Conservation (phyloP, 176 grass and related monocot genomes). For the Guadua angustifolia region DNA sequence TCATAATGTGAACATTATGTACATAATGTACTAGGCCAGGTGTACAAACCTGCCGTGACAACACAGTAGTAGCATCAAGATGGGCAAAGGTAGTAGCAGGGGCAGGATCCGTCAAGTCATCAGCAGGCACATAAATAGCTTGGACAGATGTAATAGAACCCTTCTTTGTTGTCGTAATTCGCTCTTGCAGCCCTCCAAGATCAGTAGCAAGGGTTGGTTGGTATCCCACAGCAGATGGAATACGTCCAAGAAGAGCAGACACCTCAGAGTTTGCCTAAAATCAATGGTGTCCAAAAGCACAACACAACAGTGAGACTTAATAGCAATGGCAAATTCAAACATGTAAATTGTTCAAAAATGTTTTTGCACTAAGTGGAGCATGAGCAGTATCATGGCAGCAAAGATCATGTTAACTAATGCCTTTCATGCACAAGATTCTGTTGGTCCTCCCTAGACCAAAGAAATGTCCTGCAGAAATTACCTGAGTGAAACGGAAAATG, state of each 20-base stretch:
- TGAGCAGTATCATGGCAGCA: neutral
- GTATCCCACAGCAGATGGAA: slow-evolving; percentile 97
- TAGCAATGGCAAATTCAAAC: neutral
- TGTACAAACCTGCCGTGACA: slow-evolving; percentile 78
- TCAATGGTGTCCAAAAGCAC: neutral
- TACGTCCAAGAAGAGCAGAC: slow-evolving; percentile 95
- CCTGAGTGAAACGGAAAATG: slow-evolving; percentile 99
- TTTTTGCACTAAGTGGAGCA: neutral
- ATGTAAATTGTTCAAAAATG: neutral
- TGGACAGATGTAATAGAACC: slow-evolving; percentile 96
- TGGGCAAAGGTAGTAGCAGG: slow-evolving; percentile 95
- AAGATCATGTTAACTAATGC: neutral
- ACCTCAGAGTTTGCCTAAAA: slow-evolving; percentile 92
- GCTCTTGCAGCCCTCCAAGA: slow-evolving; percentile 94
- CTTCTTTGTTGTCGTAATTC: slow-evolving; percentile 93
- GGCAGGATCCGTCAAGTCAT: slow-evolving; percentile 98
- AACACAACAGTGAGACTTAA: neutral
- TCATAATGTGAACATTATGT: slow-evolving; percentile 35
- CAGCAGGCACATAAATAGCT: slow-evolving; percentile 98
- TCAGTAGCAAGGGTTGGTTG: slow-evolving; percentile 96
- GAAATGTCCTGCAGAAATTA: slow-evolving; percentile 12
- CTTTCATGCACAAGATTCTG: neutral
- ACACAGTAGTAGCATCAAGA: slow-evolving; percentile 96
- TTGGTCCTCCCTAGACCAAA: neutral
- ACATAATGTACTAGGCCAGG: neutral